phyloP scores from a whole-genome alignment of 257 asterid genomes.

The Misopates orontium region DNA sequence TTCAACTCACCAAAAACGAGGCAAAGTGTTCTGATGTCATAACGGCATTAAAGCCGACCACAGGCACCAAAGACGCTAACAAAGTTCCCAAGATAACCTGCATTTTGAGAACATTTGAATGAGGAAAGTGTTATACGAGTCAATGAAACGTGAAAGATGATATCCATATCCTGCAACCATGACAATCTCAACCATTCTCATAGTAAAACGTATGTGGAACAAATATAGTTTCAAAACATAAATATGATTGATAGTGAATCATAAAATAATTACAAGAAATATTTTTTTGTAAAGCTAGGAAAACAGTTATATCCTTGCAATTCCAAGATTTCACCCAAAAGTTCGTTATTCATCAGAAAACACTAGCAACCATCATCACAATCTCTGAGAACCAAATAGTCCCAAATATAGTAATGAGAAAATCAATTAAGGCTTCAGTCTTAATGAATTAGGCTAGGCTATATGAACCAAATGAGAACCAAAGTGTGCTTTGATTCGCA shows the following conservation, averaged over 20 bases:
- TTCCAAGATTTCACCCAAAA: constrained; percentile 1
- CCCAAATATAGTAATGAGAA: too few relatives aligned
- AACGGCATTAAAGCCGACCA: constrained; percentile 97
- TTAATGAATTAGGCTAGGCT: too few relatives aligned
- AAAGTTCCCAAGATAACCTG: constrained; percentile 93
- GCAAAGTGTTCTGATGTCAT: constrained; percentile 99
- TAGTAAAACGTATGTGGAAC: neutral
- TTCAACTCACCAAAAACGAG: constrained; percentile 77
- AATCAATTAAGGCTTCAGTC: too few relatives aligned
- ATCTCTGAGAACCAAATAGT: neutral
- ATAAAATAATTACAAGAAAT: neutral
- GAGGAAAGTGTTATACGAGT: constrained; percentile 10
- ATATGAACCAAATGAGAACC: too few relatives aligned
- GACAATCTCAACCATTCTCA: constrained; percentile 16
- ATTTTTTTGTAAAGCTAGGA: neutral
- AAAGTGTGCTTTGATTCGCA: neutral
- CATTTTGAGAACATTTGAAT: constrained; percentile 24
- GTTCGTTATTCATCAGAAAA: neutral
- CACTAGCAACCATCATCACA: constrained; percentile 15
- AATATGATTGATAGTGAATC: neutral
- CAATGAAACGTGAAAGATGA: constrained; percentile 2
- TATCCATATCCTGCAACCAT: constrained; percentile 7
- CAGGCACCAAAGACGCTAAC: constrained; percentile 93
- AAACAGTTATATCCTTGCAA: neutral
- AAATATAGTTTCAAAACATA: neutral